Percentiles rank a stretch among this genome's conserved stretches.
Evolutionary conservation across 345 rosid genomes (phyloP).

Genomic region (Eucalyptus curtisii): DNA sequence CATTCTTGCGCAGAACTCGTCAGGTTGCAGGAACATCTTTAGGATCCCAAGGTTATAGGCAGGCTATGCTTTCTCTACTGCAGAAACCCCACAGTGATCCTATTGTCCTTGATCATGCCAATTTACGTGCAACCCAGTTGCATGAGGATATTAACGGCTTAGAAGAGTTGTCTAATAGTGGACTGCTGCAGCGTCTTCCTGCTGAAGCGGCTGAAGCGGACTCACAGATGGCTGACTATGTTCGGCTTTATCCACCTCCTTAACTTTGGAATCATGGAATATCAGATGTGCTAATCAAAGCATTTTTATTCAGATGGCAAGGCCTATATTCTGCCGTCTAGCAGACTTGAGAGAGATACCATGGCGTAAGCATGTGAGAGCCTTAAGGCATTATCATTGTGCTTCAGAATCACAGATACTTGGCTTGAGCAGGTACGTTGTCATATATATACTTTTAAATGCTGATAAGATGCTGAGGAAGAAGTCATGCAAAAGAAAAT

Average conservation of each 20-base stretch:
- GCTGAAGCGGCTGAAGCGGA: slow-evolving; percentile 14
- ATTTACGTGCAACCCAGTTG: slow-evolving; percentile 19
- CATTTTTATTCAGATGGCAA: not conserved
- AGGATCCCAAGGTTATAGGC: slow-evolving; percentile 26
- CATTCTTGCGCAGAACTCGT: slow-evolving; percentile 19
- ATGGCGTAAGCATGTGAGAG: not conserved
- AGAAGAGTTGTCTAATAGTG: slow-evolving; percentile 40
- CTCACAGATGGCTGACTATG: not conserved
- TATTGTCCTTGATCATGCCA: slow-evolving; percentile 31
- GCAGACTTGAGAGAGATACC: not conserved
- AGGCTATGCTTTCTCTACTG: slow-evolving; percentile 29
- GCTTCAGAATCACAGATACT: not conserved
- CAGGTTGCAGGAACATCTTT: slow-evolving; percentile 36
- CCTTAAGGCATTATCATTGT: not conserved
- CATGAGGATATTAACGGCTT: not conserved
- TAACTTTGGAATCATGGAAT: not conserved
- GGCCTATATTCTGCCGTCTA: not conserved
- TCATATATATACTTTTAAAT: not conserved
- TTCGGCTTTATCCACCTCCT: not conserved
- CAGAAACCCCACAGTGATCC: slow-evolving; percentile 37
- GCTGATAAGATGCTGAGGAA: not conserved
- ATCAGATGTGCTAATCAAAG: not conserved
- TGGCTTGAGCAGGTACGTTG: not conserved
- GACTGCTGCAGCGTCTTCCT: slow-evolving; percentile 27
- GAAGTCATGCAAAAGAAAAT: not conserved